phyloP scores from a whole-genome alignment of 140 eudicot species.

The Flaveria floridana region DNA sequence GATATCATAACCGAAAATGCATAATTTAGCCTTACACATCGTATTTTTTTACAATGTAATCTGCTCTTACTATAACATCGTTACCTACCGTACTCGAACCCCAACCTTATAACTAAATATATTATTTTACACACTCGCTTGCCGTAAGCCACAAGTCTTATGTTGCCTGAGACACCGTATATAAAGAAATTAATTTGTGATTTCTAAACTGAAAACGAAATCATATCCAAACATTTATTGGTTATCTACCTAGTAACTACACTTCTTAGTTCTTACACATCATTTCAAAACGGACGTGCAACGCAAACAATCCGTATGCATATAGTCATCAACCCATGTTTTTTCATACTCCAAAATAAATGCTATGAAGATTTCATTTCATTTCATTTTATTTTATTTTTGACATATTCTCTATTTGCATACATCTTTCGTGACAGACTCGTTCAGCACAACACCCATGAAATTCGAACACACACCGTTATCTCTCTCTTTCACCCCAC shows the following conservation, averaged over 20 bases:
- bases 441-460: constrained; percentile 41
- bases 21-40: too few relatives aligned
- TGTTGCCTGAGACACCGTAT: too few relatives aligned
- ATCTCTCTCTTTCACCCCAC: constrained; percentile 24
- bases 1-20: too few relatives aligned
- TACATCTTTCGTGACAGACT: constrained; percentile 33
- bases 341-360: not conserved
- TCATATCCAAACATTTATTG: constrained; percentile 3
- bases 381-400: not conserved
- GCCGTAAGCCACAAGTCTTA: too few relatives aligned
- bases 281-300: not conserved
- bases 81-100: too few relatives aligned
- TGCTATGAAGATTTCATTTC: too few relatives aligned
- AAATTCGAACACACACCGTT: constrained; percentile 30
- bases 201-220: too few relatives aligned
- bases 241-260: not conserved
- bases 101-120: too few relatives aligned
- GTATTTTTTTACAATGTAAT: too few relatives aligned
- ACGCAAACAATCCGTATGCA: not conserved
- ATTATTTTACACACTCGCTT: too few relatives aligned
- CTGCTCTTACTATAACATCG: too few relatives aligned
- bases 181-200: too few relatives aligned
- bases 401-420: constrained; percentile 25
- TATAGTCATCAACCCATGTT: constrained; percentile 15
- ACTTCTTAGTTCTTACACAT: not conserved